Evolutionary conservation across 208 protist species (phyloP).

Genomic region (Sergeia podlipaevii): DNA sequence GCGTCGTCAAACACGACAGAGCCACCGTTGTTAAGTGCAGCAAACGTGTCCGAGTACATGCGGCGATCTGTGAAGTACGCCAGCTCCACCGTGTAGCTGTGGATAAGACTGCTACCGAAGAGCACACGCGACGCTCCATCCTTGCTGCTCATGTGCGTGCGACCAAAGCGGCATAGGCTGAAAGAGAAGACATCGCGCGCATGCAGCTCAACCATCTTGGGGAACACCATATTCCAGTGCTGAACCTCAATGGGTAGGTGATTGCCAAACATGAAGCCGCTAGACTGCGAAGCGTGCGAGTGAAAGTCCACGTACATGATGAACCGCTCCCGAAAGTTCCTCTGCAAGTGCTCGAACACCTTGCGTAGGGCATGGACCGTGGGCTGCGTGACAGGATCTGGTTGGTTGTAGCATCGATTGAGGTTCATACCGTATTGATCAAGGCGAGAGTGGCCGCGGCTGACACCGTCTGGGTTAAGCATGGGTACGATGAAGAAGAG

Average conservation of each 20-base stretch:
- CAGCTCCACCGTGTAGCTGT: constrained; percentile 86
- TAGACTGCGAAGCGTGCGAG: constrained; percentile 90
- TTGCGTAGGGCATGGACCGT: constrained; percentile 78
- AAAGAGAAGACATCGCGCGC: constrained; percentile 72
- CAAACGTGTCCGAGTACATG: constrained; percentile 51
- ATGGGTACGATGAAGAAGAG: constrained; percentile 93
- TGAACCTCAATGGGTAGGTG: constrained; percentile 62
- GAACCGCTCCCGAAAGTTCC: constrained; percentile 62
- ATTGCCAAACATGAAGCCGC: constrained; percentile 93
- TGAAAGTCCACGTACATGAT: constrained; percentile 93
- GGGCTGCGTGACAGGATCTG: constrained; percentile 64
- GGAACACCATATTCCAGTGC: constrained; percentile 84
- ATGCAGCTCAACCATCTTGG: constrained; percentile 71
- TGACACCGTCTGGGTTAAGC: constrained; percentile 94
- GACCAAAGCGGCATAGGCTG: constrained; percentile 65
- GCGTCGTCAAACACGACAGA: constrained; percentile 16
- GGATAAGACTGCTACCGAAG: constrained; percentile 69
- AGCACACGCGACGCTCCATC: constrained; percentile 81
- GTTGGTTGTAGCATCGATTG: constrained; percentile 92
- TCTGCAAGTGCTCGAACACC: constrained; percentile 71
- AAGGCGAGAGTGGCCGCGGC: constrained; percentile 89
- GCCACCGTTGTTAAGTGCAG: constrained; percentile 35
- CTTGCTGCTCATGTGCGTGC: constrained; percentile 71
- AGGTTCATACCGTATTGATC: constrained; percentile 92
- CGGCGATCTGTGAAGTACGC: constrained; percentile 70